phyloP scores from a whole-genome alignment of 768 basidiomycete genomes.

The Tulasnella sp. region DNA sequence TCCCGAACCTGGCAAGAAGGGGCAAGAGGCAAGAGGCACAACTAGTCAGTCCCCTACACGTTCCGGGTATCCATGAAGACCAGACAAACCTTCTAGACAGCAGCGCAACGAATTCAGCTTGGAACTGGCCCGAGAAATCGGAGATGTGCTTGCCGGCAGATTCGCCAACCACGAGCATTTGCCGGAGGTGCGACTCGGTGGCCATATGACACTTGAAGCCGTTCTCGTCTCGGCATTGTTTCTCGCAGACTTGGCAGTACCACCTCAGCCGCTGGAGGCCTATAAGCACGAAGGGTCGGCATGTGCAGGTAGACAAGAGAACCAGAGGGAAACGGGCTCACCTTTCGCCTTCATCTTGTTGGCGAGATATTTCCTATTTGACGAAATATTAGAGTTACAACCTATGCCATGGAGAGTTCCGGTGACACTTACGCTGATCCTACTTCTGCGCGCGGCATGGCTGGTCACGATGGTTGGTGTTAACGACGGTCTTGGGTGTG shows the following conservation, averaged over 20 bases:
- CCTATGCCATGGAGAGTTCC: background rate
- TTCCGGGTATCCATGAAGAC: background rate
- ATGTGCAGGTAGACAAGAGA: conserved; percentile 36
- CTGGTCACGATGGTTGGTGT: conserved; percentile 31
- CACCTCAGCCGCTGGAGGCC: conserved; percentile 90
- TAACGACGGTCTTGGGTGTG: background rate
- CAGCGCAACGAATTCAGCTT: conserved; percentile 87
- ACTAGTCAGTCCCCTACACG: too few species aligned
- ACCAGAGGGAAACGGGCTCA: background rate
- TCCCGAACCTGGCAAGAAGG: conserved; percentile 23
- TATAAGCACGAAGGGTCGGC: conserved; percentile 29
- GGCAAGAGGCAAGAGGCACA: background rate
- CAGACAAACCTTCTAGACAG: conserved; percentile 76
- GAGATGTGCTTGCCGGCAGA: conserved; percentile 89
- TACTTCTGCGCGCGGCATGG: conserved; percentile 81
- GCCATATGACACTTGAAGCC: conserved; percentile 95
- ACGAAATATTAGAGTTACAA: background rate
- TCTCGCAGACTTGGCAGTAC: conserved; percentile 99
- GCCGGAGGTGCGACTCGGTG: conserved; percentile 88
- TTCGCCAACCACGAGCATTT: conserved; percentile 97
- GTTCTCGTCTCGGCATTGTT: conserved; percentile 98
- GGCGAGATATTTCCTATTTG: conserved; percentile 67
- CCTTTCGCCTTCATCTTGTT: conserved; percentile 98
- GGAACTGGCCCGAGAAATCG: conserved; percentile 86
- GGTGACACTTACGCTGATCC: conserved; percentile 62